Base-by-base conservation (phyloP, 2,329 filamentous ascomycete species). In the Pseudodiploospora longispora region DNA sequence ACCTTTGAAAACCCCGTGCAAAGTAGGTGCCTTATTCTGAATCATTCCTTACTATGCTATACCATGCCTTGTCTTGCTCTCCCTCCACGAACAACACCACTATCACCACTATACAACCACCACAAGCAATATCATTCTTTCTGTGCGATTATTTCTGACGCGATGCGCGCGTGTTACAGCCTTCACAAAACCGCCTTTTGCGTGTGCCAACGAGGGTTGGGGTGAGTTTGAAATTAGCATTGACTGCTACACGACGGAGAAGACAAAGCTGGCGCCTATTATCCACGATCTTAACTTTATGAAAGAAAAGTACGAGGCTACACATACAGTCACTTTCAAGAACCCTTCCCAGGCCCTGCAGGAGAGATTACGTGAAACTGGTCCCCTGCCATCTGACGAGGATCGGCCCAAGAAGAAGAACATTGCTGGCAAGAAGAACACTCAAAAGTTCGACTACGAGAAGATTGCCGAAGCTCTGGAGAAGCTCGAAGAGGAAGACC, bases 201-300 rank as follows among this genome's bases (percentile, higher is more conserved):
- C 76, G 52, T 95, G 95, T 66, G 74, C 81, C 51, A 95, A 98
- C 67, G 87, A 96, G 68, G 93, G 93, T 55, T 98, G 93, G 93
- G 93, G 93, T 59, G 93, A 97, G 69, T 98, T 98, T 63, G 93
- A 97, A 62, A 91, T 98, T 82, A 75, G 74, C 39, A 93, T 97
- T 58, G 80, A 86, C 50, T 76, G 94, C 55, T 85, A 82, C 59
- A 86, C 85, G 36, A 82, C 85, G 30, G 88, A 93, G 66, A 96
- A 96, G 73, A 84, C 83, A 46, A 91, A 95, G 59, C 79, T 88
- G 59, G 74, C 78, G 10, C 63, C 62, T 48, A 74, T 98, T 52
- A 69, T 74, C 41, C 93, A 98, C 65, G 93, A 98, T 61, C 76
- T 98, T 49, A 96, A 97, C 74, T 98, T 98, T 66, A 76, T 80